Conservation (phyloP, 2,329 filamentous ascomycete genomes). For the Gaeumannomyces tritici region DNA sequence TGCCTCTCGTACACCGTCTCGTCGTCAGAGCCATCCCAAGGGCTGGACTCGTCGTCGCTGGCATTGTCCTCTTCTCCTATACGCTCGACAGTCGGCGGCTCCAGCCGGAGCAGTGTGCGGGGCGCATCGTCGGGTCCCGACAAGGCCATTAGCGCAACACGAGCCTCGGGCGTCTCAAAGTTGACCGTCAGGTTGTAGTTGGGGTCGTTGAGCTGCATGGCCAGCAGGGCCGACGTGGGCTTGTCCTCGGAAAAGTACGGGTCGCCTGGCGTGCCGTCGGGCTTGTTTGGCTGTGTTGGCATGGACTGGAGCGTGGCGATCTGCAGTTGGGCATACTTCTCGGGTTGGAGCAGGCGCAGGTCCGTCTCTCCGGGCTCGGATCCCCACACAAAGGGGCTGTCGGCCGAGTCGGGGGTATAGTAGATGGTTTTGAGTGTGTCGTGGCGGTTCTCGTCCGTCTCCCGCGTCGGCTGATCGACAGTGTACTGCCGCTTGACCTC, state of each 20-base stretch:
- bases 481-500: slow-evolving; percentile 17
- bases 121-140: neutral
- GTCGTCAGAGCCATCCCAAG: neutral
- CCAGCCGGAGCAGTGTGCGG: neutral
- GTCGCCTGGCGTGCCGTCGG: neutral
- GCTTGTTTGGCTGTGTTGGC: neutral
- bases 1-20: neutral
- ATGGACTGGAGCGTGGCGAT: neutral
- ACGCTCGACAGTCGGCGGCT: neutral
- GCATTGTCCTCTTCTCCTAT: neutral
- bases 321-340: neutral
- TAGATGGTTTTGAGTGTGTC: slow-evolving; percentile 3
- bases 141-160: neutral
- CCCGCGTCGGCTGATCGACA: slow-evolving; percentile 6
- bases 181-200: slow-evolving; percentile 7
- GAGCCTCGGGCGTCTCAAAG: neutral
- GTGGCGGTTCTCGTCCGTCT: slow-evolving; percentile 4
- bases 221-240: slow-evolving; percentile 9
- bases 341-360: slow-evolving; percentile 5
- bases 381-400: neutral
- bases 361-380: slow-evolving; percentile 1
- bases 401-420: neutral
- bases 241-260: neutral
- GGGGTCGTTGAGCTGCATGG: slow-evolving; percentile 15
- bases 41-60: neutral